Evolutionary conservation across 2,329 filamentous ascomycete genomes (phyloP).

Genomic region (Trichoderma guizhouense): DNA sequence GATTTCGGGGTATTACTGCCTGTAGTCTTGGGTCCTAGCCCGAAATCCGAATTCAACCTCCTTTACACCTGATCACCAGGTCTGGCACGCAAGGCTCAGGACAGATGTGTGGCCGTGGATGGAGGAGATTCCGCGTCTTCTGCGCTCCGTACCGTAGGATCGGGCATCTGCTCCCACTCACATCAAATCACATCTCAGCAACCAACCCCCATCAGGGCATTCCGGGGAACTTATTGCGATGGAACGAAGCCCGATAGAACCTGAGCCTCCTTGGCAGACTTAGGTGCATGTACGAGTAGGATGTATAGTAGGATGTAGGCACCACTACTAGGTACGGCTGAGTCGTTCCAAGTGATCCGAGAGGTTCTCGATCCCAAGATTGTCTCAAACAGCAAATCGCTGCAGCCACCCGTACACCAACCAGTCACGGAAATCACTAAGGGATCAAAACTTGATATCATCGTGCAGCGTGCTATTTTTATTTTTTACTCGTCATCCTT

Average conservation of each 20-base stretch:
- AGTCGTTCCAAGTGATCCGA: background rate
- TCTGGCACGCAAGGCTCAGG: background rate
- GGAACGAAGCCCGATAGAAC: background rate
- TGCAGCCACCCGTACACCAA: background rate
- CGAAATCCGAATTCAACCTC: background rate
- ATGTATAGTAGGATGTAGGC: no score
- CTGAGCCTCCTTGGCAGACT: background rate
- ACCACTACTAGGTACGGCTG: background rate
- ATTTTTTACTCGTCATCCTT: constrained; percentile 1
- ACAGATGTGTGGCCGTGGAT: background rate
- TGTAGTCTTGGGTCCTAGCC: background rate
- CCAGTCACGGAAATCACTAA: background rate
- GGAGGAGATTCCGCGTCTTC: background rate
- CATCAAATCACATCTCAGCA: background rate
- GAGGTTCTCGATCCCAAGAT: background rate
- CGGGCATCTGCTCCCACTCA: background rate
- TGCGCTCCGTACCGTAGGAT: background rate
- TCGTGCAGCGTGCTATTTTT: constrained; percentile 7
- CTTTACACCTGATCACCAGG: background rate
- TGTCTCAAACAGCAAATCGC: background rate
- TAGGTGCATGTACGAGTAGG: background rate
- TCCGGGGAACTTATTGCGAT: background rate
- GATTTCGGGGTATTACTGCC: background rate
- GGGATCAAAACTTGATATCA: background rate
- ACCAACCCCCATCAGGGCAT: background rate